Evolutionary conservation across 2,329 filamentous ascomycete genomes (phyloP).

Genomic region (Colletotrichum godetiae): DNA sequence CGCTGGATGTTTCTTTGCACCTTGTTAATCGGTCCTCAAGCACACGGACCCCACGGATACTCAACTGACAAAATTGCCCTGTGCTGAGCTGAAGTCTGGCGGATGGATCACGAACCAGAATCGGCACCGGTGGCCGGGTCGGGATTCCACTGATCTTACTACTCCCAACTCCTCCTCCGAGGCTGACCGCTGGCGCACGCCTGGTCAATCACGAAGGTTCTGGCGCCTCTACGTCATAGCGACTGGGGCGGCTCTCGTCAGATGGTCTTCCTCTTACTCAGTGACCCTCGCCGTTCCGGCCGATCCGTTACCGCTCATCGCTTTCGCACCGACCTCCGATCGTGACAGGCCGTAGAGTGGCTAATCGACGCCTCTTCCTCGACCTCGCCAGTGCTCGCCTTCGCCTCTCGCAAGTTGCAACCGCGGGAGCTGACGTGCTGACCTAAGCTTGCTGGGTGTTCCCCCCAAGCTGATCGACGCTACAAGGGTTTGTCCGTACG

Average conservation of each 20-base stretch:
- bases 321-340: constrained; percentile 25
- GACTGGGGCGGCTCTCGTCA: constrained; percentile 11
- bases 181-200: constrained; percentile 9
- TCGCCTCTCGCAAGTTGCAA: constrained; percentile 23
- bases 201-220: constrained; percentile 6
- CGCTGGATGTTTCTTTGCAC: background rate
- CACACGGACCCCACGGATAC: constrained; percentile 16
- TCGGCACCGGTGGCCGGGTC: constrained; percentile 6
- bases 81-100: constrained; percentile 18
- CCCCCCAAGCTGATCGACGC: constrained; percentile 5
- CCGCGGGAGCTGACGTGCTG: constrained; percentile 9
- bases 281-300: constrained; percentile 27
- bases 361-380: constrained; percentile 20
- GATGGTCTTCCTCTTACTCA: constrained; percentile 28
- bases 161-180: constrained; percentile 7
- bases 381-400: no score
- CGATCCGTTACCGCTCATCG: constrained; percentile 26
- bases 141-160: constrained; percentile 24
- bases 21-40: constrained; percentile 5
- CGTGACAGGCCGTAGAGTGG: constrained; percentile 5
- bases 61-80: constrained; percentile 12
- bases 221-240: constrained; percentile 28
- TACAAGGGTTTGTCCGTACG: constrained; percentile 12
- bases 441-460: constrained; percentile 25
- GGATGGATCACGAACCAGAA: constrained; percentile 11